These are phyloP conservation scores for Skeletonema tropicum DNA, from an alignment of 108 stramenopile genomes.

Conservation along the genomic window DNA sequence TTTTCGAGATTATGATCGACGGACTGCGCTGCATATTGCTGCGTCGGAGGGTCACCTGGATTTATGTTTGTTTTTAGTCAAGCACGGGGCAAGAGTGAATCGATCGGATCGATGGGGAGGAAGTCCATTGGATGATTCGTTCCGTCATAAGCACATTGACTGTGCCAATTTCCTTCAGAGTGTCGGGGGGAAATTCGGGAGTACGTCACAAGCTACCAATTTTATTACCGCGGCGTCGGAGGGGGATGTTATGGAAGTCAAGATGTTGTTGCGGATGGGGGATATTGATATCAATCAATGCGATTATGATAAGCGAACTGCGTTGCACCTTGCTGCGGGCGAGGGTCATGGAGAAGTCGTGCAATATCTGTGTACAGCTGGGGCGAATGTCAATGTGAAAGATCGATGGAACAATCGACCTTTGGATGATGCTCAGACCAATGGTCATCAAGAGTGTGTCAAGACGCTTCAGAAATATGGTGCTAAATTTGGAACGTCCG, in stretches of 20 bases:
- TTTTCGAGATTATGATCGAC: conserved; percentile 64
- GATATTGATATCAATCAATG: conserved; percentile 46
- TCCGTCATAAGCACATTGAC: conserved; percentile 46
- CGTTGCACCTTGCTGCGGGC: conserved; percentile 63
- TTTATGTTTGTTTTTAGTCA: conserved; percentile 40
- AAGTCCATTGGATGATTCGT: conserved; percentile 64
- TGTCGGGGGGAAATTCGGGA: conserved; percentile 46
- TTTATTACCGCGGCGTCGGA: conserved; percentile 54
- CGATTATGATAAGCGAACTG: conserved; percentile 58
- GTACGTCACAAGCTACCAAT: conserved; percentile 41
- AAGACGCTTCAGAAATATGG: conserved; percentile 23
- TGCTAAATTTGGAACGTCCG: conserved; percentile 23
- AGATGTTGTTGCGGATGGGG: conserved; percentile 36
- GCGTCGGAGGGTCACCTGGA: conserved; percentile 61
- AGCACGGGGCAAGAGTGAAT: conserved; percentile 51
- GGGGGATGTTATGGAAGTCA: conserved; percentile 51
- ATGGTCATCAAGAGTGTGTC: conserved; percentile 32
- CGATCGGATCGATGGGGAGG: conserved; percentile 64
- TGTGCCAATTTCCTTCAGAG: conserved; percentile 44
- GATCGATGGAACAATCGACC: conserved; percentile 63
- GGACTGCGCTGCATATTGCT: conserved; percentile 61
- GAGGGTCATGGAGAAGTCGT: conserved; percentile 54
- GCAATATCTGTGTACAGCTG: conserved; percentile 46
- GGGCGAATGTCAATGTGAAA: conserved; percentile 49
- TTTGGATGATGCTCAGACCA: conserved; percentile 50